Percentiles rank a stretch among this genome's conserved stretches.
phyloP scores from a whole-genome alignment of 2,329 filamentous ascomycete genomes.

The Penicillium brasilianum region DNA sequence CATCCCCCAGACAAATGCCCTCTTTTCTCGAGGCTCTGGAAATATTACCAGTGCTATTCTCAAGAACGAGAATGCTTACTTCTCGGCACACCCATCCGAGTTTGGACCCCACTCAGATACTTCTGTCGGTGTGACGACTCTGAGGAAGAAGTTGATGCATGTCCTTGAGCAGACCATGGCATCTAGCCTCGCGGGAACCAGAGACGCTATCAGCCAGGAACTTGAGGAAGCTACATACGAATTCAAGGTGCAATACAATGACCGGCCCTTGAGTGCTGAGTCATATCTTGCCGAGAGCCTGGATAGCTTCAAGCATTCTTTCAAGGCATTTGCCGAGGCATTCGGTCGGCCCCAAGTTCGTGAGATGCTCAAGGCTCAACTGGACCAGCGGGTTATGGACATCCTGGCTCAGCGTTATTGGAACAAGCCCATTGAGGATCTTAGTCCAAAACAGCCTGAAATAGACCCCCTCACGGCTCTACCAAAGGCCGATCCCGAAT shows the following conservation, averaged over 20 bases:
- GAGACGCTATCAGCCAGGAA: slow-evolving; percentile 91
- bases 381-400: slow-evolving; percentile 94
- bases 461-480: slow-evolving; percentile 76
- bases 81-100: slow-evolving; percentile 79
- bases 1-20: slow-evolving; percentile 67
- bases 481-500: slow-evolving; percentile 82
- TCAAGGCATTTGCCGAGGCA: slow-evolving; percentile 87
- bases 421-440: slow-evolving; percentile 91
- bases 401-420: slow-evolving; percentile 92
- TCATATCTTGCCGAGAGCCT: slow-evolving; percentile 95
- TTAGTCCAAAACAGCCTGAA: slow-evolving; percentile 70
- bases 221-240: slow-evolving; percentile 97
- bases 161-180: slow-evolving; percentile 98
- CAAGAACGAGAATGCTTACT: slow-evolving; percentile 87
- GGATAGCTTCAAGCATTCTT: slow-evolving; percentile 96
- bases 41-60: slow-evolving; percentile 82
- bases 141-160: slow-evolving; percentile 96
- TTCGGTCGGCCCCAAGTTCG: slow-evolving; percentile 91
- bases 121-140: slow-evolving; percentile 78
- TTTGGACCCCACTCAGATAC: slow-evolving; percentile 77
- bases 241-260: slow-evolving; percentile 99
- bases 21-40: slow-evolving; percentile 82
- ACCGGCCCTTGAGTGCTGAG: slow-evolving; percentile 90
- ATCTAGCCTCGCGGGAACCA: slow-evolving; percentile 83
- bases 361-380: slow-evolving; percentile 84